Evolutionary conservation across 2,329 filamentous ascomycete genomes (phyloP).

Genomic region (Botrytis fabae): DNA sequence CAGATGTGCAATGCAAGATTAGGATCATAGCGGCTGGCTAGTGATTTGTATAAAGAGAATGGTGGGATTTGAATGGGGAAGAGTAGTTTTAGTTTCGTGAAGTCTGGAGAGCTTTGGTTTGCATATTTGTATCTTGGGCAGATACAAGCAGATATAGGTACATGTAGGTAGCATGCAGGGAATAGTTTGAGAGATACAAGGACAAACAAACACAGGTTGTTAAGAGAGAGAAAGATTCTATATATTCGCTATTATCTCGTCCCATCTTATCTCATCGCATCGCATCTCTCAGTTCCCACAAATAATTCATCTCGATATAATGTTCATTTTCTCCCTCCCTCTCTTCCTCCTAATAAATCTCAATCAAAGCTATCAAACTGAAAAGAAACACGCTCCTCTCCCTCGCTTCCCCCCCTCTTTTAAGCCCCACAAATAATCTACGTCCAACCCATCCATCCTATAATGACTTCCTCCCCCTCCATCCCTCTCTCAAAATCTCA

Average conservation of each 20-base stretch:
- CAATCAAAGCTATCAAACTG: background rate
- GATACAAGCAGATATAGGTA: background rate
- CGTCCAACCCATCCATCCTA: background rate
- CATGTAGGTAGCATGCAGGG: background rate
- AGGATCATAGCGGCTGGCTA: background rate
- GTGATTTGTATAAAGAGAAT: background rate
- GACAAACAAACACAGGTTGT: too few relatives aligned
- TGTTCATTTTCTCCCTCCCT: background rate
- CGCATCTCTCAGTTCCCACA: background rate
- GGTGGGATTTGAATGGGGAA: background rate
- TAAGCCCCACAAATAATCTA: background rate
- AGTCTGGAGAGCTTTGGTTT: background rate
- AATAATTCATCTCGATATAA: background rate
- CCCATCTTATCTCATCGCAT: background rate
- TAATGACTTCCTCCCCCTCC: background rate
- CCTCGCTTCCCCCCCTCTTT: background rate
- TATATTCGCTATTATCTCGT: background rate
- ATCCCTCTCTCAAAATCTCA: background rate
- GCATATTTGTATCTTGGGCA: background rate
- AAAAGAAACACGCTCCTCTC: background rate
- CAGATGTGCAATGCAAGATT: background rate
- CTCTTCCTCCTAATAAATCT: background rate
- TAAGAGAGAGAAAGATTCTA: background rate
- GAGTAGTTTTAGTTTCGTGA: rapidly evolving
- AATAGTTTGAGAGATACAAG: background rate